Evolutionary conservation across 306 rosid genomes (phyloP), one percentile per base, ranked within the genome.

Genomic region (Clitoria ternatea): DNA sequence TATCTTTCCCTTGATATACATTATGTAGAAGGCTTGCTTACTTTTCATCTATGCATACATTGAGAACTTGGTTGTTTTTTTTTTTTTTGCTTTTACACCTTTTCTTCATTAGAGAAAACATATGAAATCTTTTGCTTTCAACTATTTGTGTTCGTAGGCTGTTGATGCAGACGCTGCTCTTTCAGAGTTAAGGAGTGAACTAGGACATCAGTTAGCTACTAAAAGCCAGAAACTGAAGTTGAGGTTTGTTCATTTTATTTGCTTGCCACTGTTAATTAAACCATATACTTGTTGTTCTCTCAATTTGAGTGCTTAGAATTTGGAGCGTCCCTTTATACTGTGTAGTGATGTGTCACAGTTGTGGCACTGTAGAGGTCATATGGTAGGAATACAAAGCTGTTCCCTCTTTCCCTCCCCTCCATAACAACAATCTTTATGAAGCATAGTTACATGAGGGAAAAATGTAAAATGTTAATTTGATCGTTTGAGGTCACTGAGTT

Each of bases 121-220:
- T 5, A 71, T 8, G 35, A 23, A 65, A 35, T 45, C 12, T 56
- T 45, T 66, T 53, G 48, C 66, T 42, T 75, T 30, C 42, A 35
- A 59, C 20, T 54, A 12, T 61, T 67, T 78, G 63, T 66, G 8
- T 43, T 70, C 77, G 71, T 73, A 90, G 98, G 97, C 97, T 80
- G 88, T 90, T 61, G 24, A 85, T 78, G 94, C 85, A 14, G 96
- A 90, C 62, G 55, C 86, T 55, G 37, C 81, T 19, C 73, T 90
- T 73, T 80, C 96, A 9, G 73, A 76, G 78, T 61, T 93, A 61
- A 88, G 96, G 77, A 93, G 97, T 85, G 97, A 88, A 74, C 75
- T 93, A 48, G 98, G 97, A 72, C 79, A 90, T 49, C 98, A 88
- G 17, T 74, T 90, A 72, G 98, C 98, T 65, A 81, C 53, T 10